Evolutionary conservation across 306 rosid species (phyloP), one percentile per base, ranked within the genome.

Genomic region (Bauhinia variegata): DNA sequence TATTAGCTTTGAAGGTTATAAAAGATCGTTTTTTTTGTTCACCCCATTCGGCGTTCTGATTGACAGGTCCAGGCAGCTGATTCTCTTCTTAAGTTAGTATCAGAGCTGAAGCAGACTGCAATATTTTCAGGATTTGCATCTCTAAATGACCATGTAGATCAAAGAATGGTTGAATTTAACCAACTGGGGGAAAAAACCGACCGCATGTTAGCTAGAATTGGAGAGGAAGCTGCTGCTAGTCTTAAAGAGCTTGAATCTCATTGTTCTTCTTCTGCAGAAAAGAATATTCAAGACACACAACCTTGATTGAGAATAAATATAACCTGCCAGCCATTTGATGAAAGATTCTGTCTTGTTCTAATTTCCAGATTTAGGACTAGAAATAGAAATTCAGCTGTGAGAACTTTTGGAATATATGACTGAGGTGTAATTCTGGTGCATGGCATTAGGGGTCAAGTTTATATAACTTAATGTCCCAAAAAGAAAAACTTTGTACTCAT

Each of bases 111-210:
- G 83, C 98, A 92, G 68, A 87, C 95, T 2, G 96, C 96, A 61
- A 87, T 91, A 28, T 93, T 93, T 77, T 91, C 98, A 1, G 98
- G 96, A 53, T 89, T 93, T 78, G 97, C 96, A 41, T 91, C 96
- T 12, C 89, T 91, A 34, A 91, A 91, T 67, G 97, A 91, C 60
- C 96, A 91, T 39, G 97, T 85, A 62, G 96, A 91, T 61, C 91
- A 89, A 74, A 88, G 95, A 78, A 83, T 58, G 37, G 75, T 75
- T 12, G 96, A 89, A 69, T 90, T 93, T 64, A 75, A 86, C 68
- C 91, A 83, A 47, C 79, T 84, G 60, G 89, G 75, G 5, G 91
- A 89, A 80, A 83, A 83, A 57, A 71, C 96, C 0, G 91, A 89
- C 54, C 80, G 72, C 50, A 6, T 81, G 52, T 68, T 92, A 46